Evolutionary conservation across 805 yeast species (phyloP).

Genomic region (Wickerhamia fluorescens): DNA sequence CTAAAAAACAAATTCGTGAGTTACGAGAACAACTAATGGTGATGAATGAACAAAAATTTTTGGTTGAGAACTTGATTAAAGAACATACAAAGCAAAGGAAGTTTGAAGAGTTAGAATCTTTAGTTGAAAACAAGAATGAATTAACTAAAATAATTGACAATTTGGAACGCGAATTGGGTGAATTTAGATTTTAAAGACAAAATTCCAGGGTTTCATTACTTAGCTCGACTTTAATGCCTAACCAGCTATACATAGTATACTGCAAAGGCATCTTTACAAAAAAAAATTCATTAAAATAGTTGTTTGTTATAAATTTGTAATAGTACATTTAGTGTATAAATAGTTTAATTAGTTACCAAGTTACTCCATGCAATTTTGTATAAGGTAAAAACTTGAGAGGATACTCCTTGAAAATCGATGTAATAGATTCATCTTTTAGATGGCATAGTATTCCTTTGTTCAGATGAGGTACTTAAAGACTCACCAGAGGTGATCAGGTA

Average conservation of each 20-base stretch:
- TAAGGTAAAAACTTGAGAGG: too few relatives aligned
- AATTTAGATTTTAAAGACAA: conserved; percentile 25
- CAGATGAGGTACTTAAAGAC: too few relatives aligned
- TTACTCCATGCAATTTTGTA: too few relatives aligned
- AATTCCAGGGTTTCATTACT: background rate
- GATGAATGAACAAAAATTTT: conserved; percentile 71
- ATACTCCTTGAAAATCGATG: too few relatives aligned
- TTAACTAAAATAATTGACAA: conserved; percentile 41
- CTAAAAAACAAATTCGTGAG: conserved; percentile 49
- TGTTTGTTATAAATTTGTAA: too few relatives aligned
- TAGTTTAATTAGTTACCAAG: too few relatives aligned
- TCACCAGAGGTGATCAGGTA: too few relatives aligned
- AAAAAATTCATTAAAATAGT: too few relatives aligned
- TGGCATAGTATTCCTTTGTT: too few relatives aligned
- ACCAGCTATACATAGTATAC: conserved; percentile 1
- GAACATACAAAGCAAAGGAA: conserved; percentile 59
- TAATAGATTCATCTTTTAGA: too few relatives aligned
- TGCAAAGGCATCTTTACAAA: too few relatives aligned
- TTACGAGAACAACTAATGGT: conserved; percentile 77
- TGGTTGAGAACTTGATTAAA: conserved; percentile 59
- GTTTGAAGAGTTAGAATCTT: conserved; percentile 66
- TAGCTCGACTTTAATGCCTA: background rate
- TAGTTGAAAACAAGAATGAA: conserved; percentile 54
- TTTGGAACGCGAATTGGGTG: conserved; percentile 51
- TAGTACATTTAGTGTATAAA: too few relatives aligned